Conservation (phyloP, 441 rosid genomes). For the Pelargonium citronellum region DNA sequence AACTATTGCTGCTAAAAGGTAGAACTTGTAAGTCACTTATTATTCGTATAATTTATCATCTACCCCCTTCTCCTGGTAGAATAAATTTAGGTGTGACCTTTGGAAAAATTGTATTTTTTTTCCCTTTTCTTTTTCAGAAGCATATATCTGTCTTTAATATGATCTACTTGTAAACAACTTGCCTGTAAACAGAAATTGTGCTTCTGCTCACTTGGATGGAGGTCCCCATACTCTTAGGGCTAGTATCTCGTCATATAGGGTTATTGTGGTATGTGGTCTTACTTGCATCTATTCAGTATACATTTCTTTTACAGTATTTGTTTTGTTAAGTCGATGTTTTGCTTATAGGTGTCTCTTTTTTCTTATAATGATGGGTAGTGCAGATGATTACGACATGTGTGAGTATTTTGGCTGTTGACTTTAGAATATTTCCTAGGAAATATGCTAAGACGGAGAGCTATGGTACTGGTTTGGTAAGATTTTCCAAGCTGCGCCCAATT, state of each 20-base stretch:
- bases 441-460: conserved; percentile 86
- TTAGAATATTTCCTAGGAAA: conserved; percentile 78
- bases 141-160: conserved; percentile 1
- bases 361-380: conserved; percentile 25
- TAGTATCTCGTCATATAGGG: conserved; percentile 60
- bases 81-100: background rate
- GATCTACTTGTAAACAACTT: conserved; percentile 17
- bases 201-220: conserved; percentile 34
- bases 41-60: conserved; percentile 5
- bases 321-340: conserved; percentile 15
- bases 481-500: conserved; percentile 13
- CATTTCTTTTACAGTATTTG: background rate
- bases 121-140: background rate
- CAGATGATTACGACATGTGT: conserved; percentile 83
- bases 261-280: conserved; percentile 47
- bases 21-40: conserved; percentile 40
- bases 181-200: conserved; percentile 30
- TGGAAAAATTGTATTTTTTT: background rate
- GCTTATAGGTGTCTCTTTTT: conserved; percentile 17
- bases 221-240: conserved; percentile 42
- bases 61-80: conserved; percentile 2
- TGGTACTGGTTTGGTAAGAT: conserved; percentile 73
- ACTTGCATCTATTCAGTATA: background rate
- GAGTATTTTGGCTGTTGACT: conserved; percentile 90
- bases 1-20: conserved; percentile 59